Conservation (phyloP, 306 rosid genomes). For the Cucurbita ficifolia region DNA sequence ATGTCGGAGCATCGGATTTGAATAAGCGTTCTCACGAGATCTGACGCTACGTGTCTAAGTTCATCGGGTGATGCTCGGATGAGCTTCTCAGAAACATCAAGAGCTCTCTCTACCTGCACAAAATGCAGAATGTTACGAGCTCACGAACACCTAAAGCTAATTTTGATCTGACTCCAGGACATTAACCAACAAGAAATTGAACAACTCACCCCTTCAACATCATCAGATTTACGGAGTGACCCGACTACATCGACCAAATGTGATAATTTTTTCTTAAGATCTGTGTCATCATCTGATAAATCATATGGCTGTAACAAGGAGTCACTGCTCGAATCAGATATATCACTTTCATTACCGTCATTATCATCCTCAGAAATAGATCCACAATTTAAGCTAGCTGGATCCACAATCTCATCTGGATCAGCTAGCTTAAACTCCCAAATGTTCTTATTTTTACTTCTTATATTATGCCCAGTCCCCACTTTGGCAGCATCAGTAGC, state of each 20-base stretch:
- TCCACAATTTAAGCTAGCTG: slow-evolving; percentile 45
- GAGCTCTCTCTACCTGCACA: slow-evolving; percentile 72
- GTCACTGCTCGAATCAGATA: slow-evolving; percentile 55
- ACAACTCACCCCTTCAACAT: slow-evolving; percentile 82
- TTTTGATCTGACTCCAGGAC: neutral
- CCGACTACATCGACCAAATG: slow-evolving; percentile 77
- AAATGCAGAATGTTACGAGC: slow-evolving; percentile 7
- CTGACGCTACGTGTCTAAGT: slow-evolving; percentile 61
- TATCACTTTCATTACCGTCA: slow-evolving; percentile 52
- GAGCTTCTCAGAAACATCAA: slow-evolving; percentile 74
- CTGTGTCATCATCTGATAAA: slow-evolving; percentile 75
- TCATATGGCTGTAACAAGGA: slow-evolving; percentile 85
- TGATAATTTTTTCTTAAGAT: slow-evolving; percentile 56
- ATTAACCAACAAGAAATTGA: slow-evolving; percentile 9
- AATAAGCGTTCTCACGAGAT: slow-evolving; percentile 66
- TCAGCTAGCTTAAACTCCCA: slow-evolving; percentile 46
- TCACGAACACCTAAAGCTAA: slow-evolving; percentile 11
- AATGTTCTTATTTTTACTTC: slow-evolving; percentile 32
- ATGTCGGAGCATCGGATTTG: slow-evolving; percentile 88
- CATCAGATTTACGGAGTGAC: slow-evolving; percentile 76
- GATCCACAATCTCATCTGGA: slow-evolving; percentile 91
- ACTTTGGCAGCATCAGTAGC: slow-evolving; percentile 16
- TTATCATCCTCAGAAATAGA: slow-evolving; percentile 36
- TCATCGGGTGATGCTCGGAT: slow-evolving; percentile 90
- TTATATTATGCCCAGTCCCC: slow-evolving; percentile 16